Evolutionary conservation across 2,329 filamentous ascomycete species (phyloP).

Genomic region (Escovopsis weberi): DNA sequence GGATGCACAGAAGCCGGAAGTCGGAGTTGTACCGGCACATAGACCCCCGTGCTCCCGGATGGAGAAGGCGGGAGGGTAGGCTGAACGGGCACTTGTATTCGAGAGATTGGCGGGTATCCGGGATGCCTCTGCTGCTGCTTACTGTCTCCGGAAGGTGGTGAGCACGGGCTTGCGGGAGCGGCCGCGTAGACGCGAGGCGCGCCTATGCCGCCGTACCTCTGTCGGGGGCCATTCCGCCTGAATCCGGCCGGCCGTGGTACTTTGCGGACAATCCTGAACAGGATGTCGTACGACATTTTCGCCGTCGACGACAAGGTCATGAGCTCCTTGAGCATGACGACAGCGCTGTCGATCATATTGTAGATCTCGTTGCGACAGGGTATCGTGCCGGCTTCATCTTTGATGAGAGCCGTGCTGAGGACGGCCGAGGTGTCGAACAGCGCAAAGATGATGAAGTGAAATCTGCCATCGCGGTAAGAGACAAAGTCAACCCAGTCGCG

Average conservation of each 20-base stretch:
- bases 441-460: conserved; percentile 35
- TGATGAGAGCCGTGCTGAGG: conserved; percentile 34
- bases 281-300: conserved; percentile 20
- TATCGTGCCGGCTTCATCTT: conserved; percentile 26
- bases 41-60: too few relatives aligned
- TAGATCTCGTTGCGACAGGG: conserved; percentile 24
- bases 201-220: neutral
- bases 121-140: too few relatives aligned
- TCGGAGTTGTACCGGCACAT: too few relatives aligned
- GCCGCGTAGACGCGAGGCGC: neutral
- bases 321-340: conserved; percentile 18
- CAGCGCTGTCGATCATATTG: conserved; percentile 21
- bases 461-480: conserved; percentile 30
- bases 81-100: neutral
- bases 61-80: neutral
- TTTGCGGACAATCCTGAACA: conserved; percentile 15
- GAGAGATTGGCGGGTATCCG: neutral
- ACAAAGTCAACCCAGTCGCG: conserved; percentile 27
- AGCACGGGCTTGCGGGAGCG: neutral
- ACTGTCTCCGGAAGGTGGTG: too few relatives aligned
- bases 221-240: neutral
- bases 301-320: conserved; percentile 19
- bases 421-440: conserved; percentile 36
- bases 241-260: conserved; percentile 10
- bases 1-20: too few relatives aligned